Base-by-base conservation (phyloP, 306 rosid genomes). In the Corylus heterophylla region DNA sequence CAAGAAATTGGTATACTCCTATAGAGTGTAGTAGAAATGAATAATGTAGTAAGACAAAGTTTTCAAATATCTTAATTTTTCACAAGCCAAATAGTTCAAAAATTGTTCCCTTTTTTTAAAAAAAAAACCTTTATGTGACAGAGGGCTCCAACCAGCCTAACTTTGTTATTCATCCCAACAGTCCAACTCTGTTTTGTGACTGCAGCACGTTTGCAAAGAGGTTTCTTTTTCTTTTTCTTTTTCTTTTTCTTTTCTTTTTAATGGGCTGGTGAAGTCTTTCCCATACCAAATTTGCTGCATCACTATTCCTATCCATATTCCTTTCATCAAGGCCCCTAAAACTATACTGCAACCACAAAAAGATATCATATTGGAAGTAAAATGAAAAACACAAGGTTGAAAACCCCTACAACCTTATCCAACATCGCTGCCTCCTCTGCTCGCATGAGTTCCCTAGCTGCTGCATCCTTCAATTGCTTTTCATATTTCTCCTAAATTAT, bases 401-500 rank as follows among this genome's bases (percentile, higher is more conserved):
- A 76, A 58, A 54, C 50, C 48, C 52, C 16, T 69, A 31, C 61
- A 79, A 95, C 99, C 97, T 89, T 93, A 81, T 95, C 97, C 80
- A 95, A 74, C 87, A 95, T 89, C 63, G 99, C 98, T 54, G 85
- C 87, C 87, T 91, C 96, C 89, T 95, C 98, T 73, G 99, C 99
- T 69, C 63, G 97, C 97, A 88, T 95, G 66, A 91, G 89, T 84
- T 93, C 99, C 85, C 86, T 90, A 55, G 87, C 95, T 20, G 87
- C 95, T 73, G 99, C 98, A 80, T 95, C 99, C 89, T 90, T 95
- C 87, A 93, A 87, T 78, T 86, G 85, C 74, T 84, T 91, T 79
- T 95, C 98, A 85, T 89, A 86, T 83, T 87, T 93, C 74, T 93
- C 97, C 98, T 95, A 52, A 54, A 49, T 73, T 51, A 49, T 47